Base-by-base conservation (phyloP, 192 early-diverging fungal species). In the Neocallimastix lanati region DNA sequence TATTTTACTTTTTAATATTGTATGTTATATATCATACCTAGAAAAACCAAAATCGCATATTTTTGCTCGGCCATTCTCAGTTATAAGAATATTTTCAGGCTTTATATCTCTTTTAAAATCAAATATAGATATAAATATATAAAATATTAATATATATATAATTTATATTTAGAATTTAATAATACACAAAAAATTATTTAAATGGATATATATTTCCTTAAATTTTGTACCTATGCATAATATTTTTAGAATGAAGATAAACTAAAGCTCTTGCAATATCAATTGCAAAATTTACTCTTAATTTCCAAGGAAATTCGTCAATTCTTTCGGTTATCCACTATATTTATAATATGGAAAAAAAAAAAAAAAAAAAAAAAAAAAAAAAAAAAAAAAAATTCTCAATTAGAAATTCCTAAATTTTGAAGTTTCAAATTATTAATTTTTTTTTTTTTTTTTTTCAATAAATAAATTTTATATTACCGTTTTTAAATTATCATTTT, bases 141-240 rank as follows among this genome's bases (percentile, higher is more conserved):
- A 33, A 33, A 33, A n/a, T n/a, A n/a, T n/a, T n/a, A n/a, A n/a
- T n/a, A n/a, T n/a, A n/a, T n/a, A n/a, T n/a, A n/a, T n/a, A n/a
- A n/a, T n/a, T n/a, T n/a, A n/a, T n/a, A n/a, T n/a, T n/a, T n/a
- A n/a, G n/a, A n/a, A n/a, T n/a, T n/a, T n/a, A n/a, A n/a, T n/a
- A n/a, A n/a, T n/a, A n/a, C n/a, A n/a, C n/a, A n/a, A n/a, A n/a
- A n/a, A n/a, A n/a, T n/a, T n/a, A n/a, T n/a, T n/a, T n/a, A n/a
- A n/a, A n/a, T n/a, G n/a, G n/a, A n/a, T n/a, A n/a, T n/a, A n/a
- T n/a, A n/a, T n/a, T n/a, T n/a, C n/a, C n/a, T n/a, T n/a, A n/a
- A n/a, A n/a, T n/a, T n/a, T n/a, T n/a, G n/a, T 30, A 79, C 78
- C 78, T 28, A 67, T 79, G 78, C 28, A 79, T 79, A 38, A 79